These are phyloP conservation scores for Yamadazyma kanchanaburiensis DNA, from an alignment of 1,139 yeast species.

Conservation along the genomic window DNA sequence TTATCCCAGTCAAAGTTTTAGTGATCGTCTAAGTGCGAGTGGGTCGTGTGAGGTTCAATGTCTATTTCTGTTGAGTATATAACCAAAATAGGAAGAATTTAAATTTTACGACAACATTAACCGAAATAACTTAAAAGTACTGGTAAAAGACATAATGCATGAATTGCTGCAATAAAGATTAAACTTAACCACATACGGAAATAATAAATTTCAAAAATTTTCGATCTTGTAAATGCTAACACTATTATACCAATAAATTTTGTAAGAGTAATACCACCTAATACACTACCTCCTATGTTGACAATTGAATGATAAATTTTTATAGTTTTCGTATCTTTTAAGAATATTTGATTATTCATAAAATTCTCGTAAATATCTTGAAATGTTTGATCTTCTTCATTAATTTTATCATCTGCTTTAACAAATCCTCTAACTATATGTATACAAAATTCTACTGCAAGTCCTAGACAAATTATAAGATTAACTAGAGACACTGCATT, in stretches of 20 bases:
- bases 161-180: constrained; percentile 72
- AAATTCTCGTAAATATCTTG: constrained; percentile 14
- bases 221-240: constrained; percentile 79
- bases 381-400: constrained; percentile 8
- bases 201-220: constrained; percentile 86
- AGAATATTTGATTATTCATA: constrained; percentile 7
- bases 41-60: constrained; percentile 1
- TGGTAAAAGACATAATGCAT: constrained; percentile 77
- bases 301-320: constrained; percentile 56
- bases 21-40: constrained; percentile 5
- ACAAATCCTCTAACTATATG: constrained; percentile 82
- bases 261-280: constrained; percentile 87
- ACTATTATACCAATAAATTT: constrained; percentile 86
- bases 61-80: background rate
- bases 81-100: constrained; percentile 2
- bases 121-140: constrained; percentile 66
- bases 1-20: constrained; percentile 1
- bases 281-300: constrained; percentile 81
- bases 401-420: constrained; percentile 12
- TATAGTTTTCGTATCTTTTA: constrained; percentile 20
- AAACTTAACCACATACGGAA: constrained; percentile 95
- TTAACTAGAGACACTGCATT: constrained; percentile 91
- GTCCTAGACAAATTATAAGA: constrained; percentile 82
- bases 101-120: constrained; percentile 21
- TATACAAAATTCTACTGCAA: constrained; percentile 89